Evolutionary conservation across 257 asterid species (phyloP).

Genomic region (Capsicum pubescens): DNA sequence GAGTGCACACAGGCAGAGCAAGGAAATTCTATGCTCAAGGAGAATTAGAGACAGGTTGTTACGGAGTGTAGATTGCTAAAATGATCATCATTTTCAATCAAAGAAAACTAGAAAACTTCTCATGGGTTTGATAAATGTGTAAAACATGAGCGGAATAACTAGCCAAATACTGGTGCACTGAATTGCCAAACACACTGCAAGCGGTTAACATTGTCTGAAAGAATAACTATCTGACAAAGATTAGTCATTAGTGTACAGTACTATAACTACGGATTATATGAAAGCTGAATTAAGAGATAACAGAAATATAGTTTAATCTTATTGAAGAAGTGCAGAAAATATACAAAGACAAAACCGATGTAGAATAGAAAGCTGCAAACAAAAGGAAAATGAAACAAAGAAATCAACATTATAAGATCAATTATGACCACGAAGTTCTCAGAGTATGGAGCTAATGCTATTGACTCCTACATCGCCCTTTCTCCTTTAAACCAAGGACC

Average conservation of each 20-base stretch:
- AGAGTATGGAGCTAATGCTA: neutral
- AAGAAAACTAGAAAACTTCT: constrained; percentile 9
- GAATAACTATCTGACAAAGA: constrained; percentile 15
- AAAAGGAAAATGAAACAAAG: neutral
- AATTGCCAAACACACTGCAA: neutral
- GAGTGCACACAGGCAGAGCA: neutral
- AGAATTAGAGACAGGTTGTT: neutral
- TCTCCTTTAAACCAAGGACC: neutral
- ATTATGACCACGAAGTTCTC: neutral
- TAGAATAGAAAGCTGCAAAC: neutral
- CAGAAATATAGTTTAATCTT: neutral
- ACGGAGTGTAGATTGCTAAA: constrained; percentile 4
- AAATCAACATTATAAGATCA: neutral
- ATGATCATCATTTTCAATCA: neutral
- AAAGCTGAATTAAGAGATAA: neutral
- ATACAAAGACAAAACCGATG: neutral
- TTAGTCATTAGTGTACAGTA: constrained; percentile 1
- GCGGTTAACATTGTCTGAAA: neutral
- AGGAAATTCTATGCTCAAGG: neutral
- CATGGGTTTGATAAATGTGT: neutral
- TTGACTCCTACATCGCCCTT: neutral
- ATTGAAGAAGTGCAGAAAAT: constrained; percentile 6
- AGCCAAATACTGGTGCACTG: neutral
- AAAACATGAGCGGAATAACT: neutral
- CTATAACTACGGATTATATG: neutral